Evolutionary conservation across 2,329 filamentous ascomycete species (phyloP).

Genomic region (Ophiostoma ips): DNA sequence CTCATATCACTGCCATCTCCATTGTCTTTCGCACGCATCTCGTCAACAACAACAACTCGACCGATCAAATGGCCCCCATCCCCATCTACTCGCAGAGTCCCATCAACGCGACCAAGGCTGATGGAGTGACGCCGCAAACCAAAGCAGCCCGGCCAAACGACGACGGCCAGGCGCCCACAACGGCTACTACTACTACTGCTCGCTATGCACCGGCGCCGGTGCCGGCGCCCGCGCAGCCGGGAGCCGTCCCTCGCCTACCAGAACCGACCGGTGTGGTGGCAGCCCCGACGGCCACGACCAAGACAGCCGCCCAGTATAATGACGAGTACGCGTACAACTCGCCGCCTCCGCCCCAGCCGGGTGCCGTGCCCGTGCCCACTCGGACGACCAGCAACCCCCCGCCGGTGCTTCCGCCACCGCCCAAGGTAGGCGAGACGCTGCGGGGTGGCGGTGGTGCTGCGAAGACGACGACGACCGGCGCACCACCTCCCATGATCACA

Average conservation of each 20-base stretch:
- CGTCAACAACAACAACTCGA: background rate
- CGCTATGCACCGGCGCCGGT: conserved; percentile 25
- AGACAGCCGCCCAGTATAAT: conserved; percentile 9
- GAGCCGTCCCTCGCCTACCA: conserved; percentile 30
- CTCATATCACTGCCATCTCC: background rate
- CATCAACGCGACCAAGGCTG: conserved; percentile 41
- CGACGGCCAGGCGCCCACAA: conserved; percentile 9
- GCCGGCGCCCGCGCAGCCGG: conserved; percentile 33
- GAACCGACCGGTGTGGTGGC: conserved; percentile 26
- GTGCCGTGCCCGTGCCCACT: conserved; percentile 34
- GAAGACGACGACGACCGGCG: background rate
- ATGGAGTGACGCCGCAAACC: conserved; percentile 34
- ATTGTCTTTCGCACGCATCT: background rate
- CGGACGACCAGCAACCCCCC: conserved; percentile 24
- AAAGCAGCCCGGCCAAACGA: background rate
- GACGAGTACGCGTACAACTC: conserved; percentile 27
- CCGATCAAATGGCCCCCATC: conserved; percentile 51
- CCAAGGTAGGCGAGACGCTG: conserved; percentile 15
- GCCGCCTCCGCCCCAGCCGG: conserved; percentile 40
- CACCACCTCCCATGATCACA: conserved; percentile 15
- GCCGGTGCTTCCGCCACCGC: background rate
- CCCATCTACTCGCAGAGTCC: conserved; percentile 45
- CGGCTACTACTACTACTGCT: background rate
- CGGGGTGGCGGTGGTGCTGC: background rate
- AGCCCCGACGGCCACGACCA: conserved; percentile 18